Evolutionary conservation across 768 basidiomycete species (phyloP).

Genomic region (Aureoboletus auriporus): DNA sequence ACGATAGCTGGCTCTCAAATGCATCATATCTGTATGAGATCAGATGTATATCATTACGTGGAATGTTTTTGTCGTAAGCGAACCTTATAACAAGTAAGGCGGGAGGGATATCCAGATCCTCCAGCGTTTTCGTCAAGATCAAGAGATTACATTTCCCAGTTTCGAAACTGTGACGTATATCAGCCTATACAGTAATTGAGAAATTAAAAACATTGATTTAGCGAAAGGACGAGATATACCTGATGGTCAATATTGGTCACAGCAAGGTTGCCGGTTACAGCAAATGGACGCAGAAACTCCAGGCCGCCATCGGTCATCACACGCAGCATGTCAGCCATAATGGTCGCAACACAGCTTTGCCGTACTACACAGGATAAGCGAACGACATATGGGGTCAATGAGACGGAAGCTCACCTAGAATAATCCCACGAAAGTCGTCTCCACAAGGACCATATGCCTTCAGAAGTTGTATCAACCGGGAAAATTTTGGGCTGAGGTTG

Average conservation of each 20-base stretch:
- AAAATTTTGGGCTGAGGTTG: slow-evolving; percentile 69
- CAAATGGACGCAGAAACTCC: slow-evolving; percentile 52
- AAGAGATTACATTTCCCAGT: slow-evolving; percentile 61
- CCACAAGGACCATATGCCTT: slow-evolving; percentile 50
- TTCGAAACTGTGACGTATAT: slow-evolving; percentile 47
- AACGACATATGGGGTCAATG: slow-evolving; percentile 30
- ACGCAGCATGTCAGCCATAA: slow-evolving; percentile 58
- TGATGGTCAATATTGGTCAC: slow-evolving; percentile 31
- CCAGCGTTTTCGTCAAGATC: slow-evolving; percentile 52
- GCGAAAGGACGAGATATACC: slow-evolving; percentile 18
- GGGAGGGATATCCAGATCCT: slow-evolving; percentile 58
- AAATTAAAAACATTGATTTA: not conserved
- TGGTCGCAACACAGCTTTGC: slow-evolving; percentile 47
- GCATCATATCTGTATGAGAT: slow-evolving; percentile 32
- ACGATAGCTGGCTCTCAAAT: slow-evolving; percentile 59
- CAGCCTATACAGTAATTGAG: slow-evolving; percentile 33
- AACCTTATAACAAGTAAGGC: slow-evolving; percentile 62
- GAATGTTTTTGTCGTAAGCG: slow-evolving; percentile 10
- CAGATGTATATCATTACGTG: slow-evolving; percentile 3
- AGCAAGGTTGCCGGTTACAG: slow-evolving; percentile 38
- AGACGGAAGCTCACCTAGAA: slow-evolving; percentile 50
- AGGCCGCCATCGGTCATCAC: slow-evolving; percentile 43
- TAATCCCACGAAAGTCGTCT: slow-evolving; percentile 59
- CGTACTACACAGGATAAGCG: slow-evolving; percentile 41
- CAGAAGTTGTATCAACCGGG: slow-evolving; percentile 55